These are phyloP conservation scores for Diplocarpon mali DNA, from an alignment of 2,329 filamentous ascomycete genomes.

Conservation along the genomic window DNA sequence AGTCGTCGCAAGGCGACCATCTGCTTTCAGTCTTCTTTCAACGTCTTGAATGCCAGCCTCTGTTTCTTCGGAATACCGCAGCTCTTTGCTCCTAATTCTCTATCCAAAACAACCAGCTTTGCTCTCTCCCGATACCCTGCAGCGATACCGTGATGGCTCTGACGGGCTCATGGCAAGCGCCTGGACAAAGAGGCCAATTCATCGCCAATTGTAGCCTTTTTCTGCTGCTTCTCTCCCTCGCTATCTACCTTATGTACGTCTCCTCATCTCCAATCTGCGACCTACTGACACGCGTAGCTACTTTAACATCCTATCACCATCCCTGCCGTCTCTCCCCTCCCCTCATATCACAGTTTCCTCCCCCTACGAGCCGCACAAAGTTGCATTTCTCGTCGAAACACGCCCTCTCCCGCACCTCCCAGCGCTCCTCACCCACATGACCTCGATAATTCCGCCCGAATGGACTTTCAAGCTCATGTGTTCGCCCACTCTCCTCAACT, in stretches of 20 bases:
- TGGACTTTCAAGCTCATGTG: constrained; percentile 47
- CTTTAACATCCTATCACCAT: constrained; percentile 2
- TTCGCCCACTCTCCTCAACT: constrained; percentile 33
- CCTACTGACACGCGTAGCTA: neutral
- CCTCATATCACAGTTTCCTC: constrained; percentile 5
- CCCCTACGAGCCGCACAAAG: constrained; percentile 36
- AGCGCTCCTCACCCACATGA: constrained; percentile 44
- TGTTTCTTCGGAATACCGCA: no score
- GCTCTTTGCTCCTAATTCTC: no score
- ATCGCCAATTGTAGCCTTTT: constrained; percentile 4
- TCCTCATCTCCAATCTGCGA: neutral
- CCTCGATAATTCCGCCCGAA: constrained; percentile 41
- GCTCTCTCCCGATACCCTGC: no score
- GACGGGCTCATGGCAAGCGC: constrained; percentile 1
- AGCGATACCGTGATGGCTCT: neutral
- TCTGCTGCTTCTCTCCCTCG: constrained; percentile 3
- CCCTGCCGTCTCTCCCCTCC: neutral
- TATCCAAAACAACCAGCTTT: no score
- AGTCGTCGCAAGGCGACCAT: no score
- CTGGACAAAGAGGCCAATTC: constrained; percentile 1
- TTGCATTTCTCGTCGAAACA: constrained; percentile 45
- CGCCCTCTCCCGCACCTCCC: constrained; percentile 38
- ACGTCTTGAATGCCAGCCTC: no score
- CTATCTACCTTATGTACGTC: constrained; percentile 11
- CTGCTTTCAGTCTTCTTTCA: no score